phyloP scores from a whole-genome alignment of 2,329 filamentous ascomycete species.

The Colletotrichum agaves region DNA sequence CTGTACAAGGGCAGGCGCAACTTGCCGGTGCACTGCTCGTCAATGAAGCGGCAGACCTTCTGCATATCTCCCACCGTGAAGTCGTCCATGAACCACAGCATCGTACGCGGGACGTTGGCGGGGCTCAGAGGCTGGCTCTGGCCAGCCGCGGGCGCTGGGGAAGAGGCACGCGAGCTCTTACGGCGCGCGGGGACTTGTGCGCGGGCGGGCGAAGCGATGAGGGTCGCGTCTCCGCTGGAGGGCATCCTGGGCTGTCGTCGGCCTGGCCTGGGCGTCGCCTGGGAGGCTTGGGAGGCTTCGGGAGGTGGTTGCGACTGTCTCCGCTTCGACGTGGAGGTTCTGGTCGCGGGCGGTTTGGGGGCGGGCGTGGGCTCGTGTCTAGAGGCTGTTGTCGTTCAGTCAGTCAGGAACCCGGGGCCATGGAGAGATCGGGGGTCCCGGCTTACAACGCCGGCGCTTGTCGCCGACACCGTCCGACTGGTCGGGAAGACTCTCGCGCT shows the following conservation, averaged over 20 bases:
- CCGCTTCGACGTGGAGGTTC: constrained; percentile 10
- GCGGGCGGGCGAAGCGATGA: background rate
- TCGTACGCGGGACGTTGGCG: constrained; percentile 31
- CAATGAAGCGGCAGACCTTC: constrained; percentile 35
- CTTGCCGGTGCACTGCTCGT: constrained; percentile 34
- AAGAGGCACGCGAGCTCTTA: constrained; percentile 13
- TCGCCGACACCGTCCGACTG: constrained; percentile 6
- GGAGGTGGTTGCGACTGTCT: constrained; percentile 1
- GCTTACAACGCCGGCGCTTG: constrained; percentile 30
- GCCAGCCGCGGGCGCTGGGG: background rate
- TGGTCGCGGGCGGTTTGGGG: constrained; percentile 2
- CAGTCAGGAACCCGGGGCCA: background rate
- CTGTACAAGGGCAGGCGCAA: constrained; percentile 32
- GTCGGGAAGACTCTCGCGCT: constrained; percentile 23
- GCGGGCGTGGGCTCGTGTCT: constrained; percentile 21
- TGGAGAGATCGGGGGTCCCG: background rate
- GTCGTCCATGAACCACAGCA: constrained; percentile 37
- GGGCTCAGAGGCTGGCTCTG: constrained; percentile 16
- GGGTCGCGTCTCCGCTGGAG: background rate
- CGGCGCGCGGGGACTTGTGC: background rate
- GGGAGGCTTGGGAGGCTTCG: background rate
- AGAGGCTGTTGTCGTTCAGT: constrained; percentile 4
- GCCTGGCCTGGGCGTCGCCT: constrained; percentile 1
- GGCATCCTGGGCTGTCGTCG: constrained; percentile 11
- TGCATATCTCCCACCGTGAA: constrained; percentile 36